Evolutionary conservation across 495 filamentous ascomycete genomes (phyloP), one percentile per base, ranked within the genome.

Genomic region (Copromyces sp.): DNA sequence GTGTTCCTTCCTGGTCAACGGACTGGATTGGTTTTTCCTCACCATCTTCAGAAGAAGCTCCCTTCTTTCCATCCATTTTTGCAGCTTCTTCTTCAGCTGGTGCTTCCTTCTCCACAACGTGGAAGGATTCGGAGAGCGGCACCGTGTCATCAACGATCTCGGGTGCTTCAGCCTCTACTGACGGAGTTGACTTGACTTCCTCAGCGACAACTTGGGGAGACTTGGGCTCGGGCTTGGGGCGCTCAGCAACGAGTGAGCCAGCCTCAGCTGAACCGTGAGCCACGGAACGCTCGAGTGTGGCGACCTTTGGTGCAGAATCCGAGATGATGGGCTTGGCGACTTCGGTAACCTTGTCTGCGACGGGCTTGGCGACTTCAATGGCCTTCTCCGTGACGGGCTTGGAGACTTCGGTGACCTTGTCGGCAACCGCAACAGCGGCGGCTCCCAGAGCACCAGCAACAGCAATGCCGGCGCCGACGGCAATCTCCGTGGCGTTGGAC

Each of bases 101-200:
- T 73, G 74, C 44, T 20, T 76, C 76, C 72, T 73, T 79, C 38
- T 81, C 80, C 29, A 82, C 75, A 3, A 81, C 70, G 75, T 79
- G 77, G 73, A 83, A 81, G 37, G 82, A 80, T 71, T 83, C 81
- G 8, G 81, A 79, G 45, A 82, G 81, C 68, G 82, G 77, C 68
- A 76, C 71, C 12, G 71, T 75, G 14, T 79, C 72, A 59, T 76
- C 75, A 12, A 78, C 74, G n/a, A 82, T 76, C 44, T 82, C 74
- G 39, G 80, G 78, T 11, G 79, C 73, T 68, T 81, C 76, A 29
- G 72, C 71, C 9, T 76, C 53, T 14, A 39, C 65, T 7, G 65
- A 68, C 40, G 38, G 74, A 72, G 73, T 61, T 39, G 68, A 39
- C 38, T 74, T 77, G 70, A 42, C 39, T n/a, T 75, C 70, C 24